Evolutionary conservation across 176 grass and related monocot species (phyloP).

Genomic region (Zoysia japonica): DNA sequence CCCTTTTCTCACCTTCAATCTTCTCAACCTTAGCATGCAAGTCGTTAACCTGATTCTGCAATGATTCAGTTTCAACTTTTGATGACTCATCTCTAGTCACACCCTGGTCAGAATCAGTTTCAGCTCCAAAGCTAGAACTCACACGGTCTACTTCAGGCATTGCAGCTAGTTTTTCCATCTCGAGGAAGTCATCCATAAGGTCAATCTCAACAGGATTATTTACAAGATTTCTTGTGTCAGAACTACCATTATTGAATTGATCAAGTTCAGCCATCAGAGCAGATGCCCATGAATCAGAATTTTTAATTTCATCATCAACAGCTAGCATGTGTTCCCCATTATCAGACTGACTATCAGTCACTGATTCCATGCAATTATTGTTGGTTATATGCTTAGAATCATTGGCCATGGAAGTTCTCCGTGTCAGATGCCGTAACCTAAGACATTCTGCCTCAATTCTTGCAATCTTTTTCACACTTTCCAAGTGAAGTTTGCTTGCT

Average conservation of each 20-base stretch:
- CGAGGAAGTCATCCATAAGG: conserved; percentile 97
- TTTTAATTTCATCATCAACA: conserved; percentile 64
- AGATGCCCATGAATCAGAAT: conserved; percentile 76
- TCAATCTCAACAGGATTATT: conserved; percentile 71
- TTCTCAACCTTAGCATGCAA: conserved; percentile 52
- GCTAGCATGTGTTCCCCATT: conserved; percentile 62
- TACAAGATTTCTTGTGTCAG: conserved; percentile 47
- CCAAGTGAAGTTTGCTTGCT: conserved; percentile 89
- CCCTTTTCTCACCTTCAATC: conserved; percentile 68
- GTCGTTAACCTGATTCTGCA: conserved; percentile 41
- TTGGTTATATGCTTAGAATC: conserved; percentile 47
- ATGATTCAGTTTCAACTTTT: conserved; percentile 48
- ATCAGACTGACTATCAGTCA: conserved; percentile 83
- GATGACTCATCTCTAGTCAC: conserved; percentile 36
- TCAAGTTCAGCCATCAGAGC: conserved; percentile 84
- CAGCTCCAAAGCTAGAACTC: conserved; percentile 45
- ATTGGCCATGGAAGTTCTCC: conserved; percentile 42
- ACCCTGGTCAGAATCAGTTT: conserved; percentile 60
- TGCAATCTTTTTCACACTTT: conserved; percentile 78
- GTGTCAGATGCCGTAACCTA: conserved; percentile 53
- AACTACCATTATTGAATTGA: conserved; percentile 66
- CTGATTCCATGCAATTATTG: conserved; percentile 60
- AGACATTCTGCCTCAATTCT: conserved; percentile 87
- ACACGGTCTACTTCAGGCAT: conserved; percentile 52
- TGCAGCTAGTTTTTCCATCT: conserved; percentile 91